These are phyloP conservation scores for Wickerhamiella shivajii DNA, from an alignment of 805 yeast genomes.

Conservation along the genomic window DNA sequence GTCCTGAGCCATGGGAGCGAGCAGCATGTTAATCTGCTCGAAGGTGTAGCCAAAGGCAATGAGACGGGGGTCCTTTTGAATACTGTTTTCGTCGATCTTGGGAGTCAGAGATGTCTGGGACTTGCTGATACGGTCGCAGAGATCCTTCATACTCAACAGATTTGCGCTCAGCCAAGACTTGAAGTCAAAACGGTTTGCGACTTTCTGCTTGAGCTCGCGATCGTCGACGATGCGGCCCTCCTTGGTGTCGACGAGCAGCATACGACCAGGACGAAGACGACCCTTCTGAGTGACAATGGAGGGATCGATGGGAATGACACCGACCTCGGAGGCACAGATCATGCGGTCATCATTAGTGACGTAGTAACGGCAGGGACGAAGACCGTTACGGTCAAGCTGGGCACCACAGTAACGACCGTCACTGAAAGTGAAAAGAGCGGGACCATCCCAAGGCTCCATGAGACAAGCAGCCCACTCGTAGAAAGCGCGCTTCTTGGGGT, in stretches of 20 bases:
- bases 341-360: constrained; percentile 88
- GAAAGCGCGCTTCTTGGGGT: constrained; percentile 82
- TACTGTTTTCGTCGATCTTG: constrained; percentile 24
- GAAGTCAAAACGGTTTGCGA: constrained; percentile 76
- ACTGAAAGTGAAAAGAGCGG: constrained; percentile 90
- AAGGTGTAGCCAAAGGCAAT: constrained; percentile 86
- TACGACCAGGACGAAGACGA: constrained; percentile 87
- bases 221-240: constrained; percentile 90
- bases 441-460: constrained; percentile 99
- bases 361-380: constrained; percentile 96
- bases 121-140: constrained; percentile 42
- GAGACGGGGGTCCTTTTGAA: constrained; percentile 72
- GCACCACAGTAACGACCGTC: constrained; percentile 99
- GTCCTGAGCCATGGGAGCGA: constrained; percentile 85
- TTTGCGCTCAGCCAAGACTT: constrained; percentile 85
- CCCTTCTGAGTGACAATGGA: constrained; percentile 79
- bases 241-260: constrained; percentile 87
- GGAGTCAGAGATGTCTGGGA: constrained; percentile 23
- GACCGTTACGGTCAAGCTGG: constrained; percentile 89
- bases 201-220: constrained; percentile 65
- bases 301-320: constrained; percentile 83
- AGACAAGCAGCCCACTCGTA: constrained; percentile 98
- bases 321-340: constrained; percentile 97
- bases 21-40: constrained; percentile 69
- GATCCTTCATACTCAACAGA: constrained; percentile 68